Percentiles rank a stretch among this genome's conserved stretches.
phyloP scores from a whole-genome alignment of 345 rosid species.

The Camelina neglecta region DNA sequence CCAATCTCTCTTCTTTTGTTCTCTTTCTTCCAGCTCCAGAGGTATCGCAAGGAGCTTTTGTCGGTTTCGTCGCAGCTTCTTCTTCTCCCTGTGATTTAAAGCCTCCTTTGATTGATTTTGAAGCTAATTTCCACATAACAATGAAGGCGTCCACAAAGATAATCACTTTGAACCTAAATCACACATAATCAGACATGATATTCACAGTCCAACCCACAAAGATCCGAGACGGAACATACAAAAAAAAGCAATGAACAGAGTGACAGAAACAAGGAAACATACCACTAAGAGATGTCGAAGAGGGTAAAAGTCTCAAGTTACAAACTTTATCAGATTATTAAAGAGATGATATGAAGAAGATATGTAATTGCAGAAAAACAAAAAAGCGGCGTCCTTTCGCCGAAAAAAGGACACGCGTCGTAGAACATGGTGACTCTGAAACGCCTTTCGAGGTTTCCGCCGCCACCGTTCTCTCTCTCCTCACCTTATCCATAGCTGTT shows the following conservation, averaged over 20 bases:
- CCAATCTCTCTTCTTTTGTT: constrained; percentile 55
- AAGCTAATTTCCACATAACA: constrained; percentile 51
- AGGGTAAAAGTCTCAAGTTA: background rate
- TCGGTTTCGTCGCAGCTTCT: constrained; percentile 31
- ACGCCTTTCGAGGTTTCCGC: constrained; percentile 37
- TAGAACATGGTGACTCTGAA: constrained; percentile 29
- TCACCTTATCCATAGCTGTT: constrained; percentile 7
- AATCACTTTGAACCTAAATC: background rate
- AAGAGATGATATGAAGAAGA: background rate
- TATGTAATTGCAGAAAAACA: background rate
- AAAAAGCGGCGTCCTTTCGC: background rate
- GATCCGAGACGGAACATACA: constrained; percentile 10
- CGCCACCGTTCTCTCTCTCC: constrained; percentile 10
- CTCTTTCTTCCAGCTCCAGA: constrained; percentile 47
- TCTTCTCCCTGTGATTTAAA: constrained; percentile 39
- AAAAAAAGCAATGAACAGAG: constrained; percentile 15
- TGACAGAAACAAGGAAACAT: background rate
- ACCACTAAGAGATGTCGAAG: constrained; percentile 17
- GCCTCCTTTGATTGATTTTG: constrained; percentile 41
- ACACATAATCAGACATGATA: constrained; percentile 11
- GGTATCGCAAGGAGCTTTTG: constrained; percentile 18
- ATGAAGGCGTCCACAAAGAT: background rate
- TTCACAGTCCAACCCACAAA: background rate
- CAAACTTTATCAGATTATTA: background rate
- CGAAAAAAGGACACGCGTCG: constrained; percentile 36